Percentiles rank a stretch among this genome's conserved stretches.
Evolutionary conservation across 371 early-diverging fungal genomes (phyloP).

Genomic region (Basidiobolus meristosporus): DNA sequence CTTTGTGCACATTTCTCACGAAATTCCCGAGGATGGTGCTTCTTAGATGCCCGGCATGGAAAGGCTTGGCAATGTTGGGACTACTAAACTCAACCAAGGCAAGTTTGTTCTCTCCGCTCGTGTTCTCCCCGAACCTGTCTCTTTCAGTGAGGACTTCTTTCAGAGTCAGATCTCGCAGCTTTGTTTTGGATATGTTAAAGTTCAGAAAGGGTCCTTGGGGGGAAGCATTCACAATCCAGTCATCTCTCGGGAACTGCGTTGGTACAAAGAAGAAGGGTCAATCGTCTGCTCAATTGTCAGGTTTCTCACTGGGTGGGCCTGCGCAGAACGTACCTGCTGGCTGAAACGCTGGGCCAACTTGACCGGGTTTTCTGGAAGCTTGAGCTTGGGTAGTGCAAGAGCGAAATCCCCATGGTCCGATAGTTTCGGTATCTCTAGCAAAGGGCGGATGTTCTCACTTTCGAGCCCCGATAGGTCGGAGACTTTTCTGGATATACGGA

Average conservation of each 20-base stretch:
- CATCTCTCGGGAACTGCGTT: constrained; percentile 32
- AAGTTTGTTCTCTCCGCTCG: constrained; percentile 36
- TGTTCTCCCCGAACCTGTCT: constrained; percentile 43
- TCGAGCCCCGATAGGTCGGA: constrained; percentile 19
- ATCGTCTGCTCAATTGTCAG: background rate
- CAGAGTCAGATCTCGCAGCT: constrained; percentile 28
- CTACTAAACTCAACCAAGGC: constrained; percentile 88
- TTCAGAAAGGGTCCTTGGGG: constrained; percentile 71
- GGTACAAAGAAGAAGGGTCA: background rate
- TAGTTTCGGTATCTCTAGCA: constrained; percentile 34
- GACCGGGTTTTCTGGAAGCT: constrained; percentile 70
- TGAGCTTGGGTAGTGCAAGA: constrained; percentile 66
- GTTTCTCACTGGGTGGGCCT: too few relatives aligned
- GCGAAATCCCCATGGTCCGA: constrained; percentile 59
- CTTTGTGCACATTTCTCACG: constrained; percentile 62
- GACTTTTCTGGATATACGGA: background rate
- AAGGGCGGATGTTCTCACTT: constrained; percentile 18
- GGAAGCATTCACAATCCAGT: constrained; percentile 26
- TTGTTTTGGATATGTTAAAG: constrained; percentile 46
- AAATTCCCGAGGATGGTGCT: constrained; percentile 98
- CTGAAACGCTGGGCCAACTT: constrained; percentile 54
- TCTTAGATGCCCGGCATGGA: constrained; percentile 98
- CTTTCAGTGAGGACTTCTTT: constrained; percentile 18
- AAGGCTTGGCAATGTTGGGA: constrained; percentile 99
- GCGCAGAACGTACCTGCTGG: constrained; percentile 19